Percentiles rank a stretch among this genome's conserved stretches.
These are phyloP conservation scores for Phlegmacium glaucopus DNA, from an alignment of 768 basidiomycete genomes.

Conservation along the genomic window DNA sequence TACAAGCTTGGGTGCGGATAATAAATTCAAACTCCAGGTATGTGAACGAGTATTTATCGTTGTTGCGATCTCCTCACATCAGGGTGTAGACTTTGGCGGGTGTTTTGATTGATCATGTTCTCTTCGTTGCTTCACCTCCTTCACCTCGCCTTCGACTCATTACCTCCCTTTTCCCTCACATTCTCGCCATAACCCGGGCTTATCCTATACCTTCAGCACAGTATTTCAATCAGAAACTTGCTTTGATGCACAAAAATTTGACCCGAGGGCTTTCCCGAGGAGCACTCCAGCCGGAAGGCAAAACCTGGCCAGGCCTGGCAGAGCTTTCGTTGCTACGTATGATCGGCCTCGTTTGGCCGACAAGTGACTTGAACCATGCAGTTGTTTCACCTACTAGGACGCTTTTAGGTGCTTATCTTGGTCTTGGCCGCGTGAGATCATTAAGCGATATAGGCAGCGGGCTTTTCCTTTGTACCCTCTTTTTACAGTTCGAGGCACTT, in stretches of 20 bases:
- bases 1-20: slow-evolving; percentile 86
- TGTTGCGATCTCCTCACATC: slow-evolving; percentile 4
- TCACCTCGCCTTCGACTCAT: slow-evolving; percentile 58
- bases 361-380: slow-evolving; percentile 89
- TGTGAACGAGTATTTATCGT: not conserved
- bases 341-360: slow-evolving; percentile 84
- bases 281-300: slow-evolving; percentile 53
- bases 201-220: slow-evolving; percentile 82
- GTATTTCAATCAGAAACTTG: slow-evolving; percentile 77
- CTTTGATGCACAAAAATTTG: slow-evolving; percentile 93
- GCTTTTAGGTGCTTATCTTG: slow-evolving; percentile 89
- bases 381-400: slow-evolving; percentile 85
- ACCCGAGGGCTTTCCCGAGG: slow-evolving; percentile 76
- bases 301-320: slow-evolving; percentile 85
- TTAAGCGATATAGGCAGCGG: slow-evolving; percentile 78
- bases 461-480: slow-evolving; percentile 83
- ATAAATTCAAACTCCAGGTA: slow-evolving; percentile 91
- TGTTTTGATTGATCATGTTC: slow-evolving; percentile 85
- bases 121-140: slow-evolving; percentile 68
- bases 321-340: slow-evolving; percentile 82
- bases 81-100: slow-evolving; percentile 57
- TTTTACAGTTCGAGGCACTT: slow-evolving; percentile 77
- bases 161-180: slow-evolving; percentile 68
- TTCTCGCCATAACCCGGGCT: slow-evolving; percentile 71
- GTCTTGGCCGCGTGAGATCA: slow-evolving; percentile 75